Base-by-base conservation (phyloP, 129 eudicot genomes). In the Scalesia atractyloides region DNA sequence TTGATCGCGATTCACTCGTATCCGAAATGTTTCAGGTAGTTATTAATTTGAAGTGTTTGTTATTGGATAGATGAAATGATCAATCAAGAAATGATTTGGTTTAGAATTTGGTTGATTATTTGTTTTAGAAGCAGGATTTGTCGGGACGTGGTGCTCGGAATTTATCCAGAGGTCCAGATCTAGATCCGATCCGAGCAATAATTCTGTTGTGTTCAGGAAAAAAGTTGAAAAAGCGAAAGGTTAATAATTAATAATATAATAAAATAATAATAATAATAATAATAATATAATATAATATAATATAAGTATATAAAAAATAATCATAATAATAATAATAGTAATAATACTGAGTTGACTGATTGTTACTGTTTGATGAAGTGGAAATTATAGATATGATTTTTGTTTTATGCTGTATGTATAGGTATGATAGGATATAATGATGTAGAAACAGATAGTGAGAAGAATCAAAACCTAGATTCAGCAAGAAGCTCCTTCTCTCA, bases 401-500 rank as follows among this genome's bases (percentile, higher is more conserved):
- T 41, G 64, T 48, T 48, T 41, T 57, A 19, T 77, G 53, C 48
- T 82, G 33, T 77, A 52, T 47, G 39, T 9, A 41, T 2, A 85
- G 90, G 68, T 76, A 77, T 74, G 30, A 82, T 75, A 43, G 86
- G 68, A 46, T 75, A 68, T 76, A 79, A 78, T 49, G 85, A 87
- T 82, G 87, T 66, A 69, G 97, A 87, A 74, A 78, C 72, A 26
- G 80, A 86, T 1, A 88, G 81, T 69, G 96, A 87, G 64, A 90
- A 85, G 58, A 82, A 66, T 77, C 78, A 74, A 65, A 66, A 70
- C 66, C 65, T 84, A 78, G 90, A 85, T 86, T 93, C 98, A 33
- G 96, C 96, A 5, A 90, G 98, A 73, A 93, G 81, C 76, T 93
- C 98, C 39, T 92, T 92, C 81, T 93, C 98, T 69, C 86, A 82